Base-by-base conservation (phyloP, 1,284 basidiomycete genomes). In the Boletellus deceptivus region DNA sequence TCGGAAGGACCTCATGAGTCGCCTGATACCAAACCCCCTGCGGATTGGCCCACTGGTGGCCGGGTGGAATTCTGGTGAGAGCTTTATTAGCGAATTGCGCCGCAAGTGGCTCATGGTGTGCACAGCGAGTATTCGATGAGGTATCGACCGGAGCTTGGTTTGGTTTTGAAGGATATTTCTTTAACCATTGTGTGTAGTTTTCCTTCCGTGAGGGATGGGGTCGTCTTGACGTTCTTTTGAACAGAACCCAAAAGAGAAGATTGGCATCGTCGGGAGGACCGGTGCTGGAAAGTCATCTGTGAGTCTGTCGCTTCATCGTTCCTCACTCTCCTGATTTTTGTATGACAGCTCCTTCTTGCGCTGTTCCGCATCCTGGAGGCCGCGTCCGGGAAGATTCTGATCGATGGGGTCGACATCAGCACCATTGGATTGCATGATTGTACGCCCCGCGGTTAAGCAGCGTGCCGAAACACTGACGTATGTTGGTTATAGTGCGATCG, bases 241-340 rank as follows among this genome's bases (percentile, higher is more conserved):
- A 31, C 49, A 86, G 84, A 73, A 84, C 64, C 79, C 89, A 0
- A 82, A 80, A 43, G 89, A 95, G 65, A 91, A 91, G 59, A 82
- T 97, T 44, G 93, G 92, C 18, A 79, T 95, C 4, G 86, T 85
- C 61, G 94, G 94, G 2, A 75, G 94, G 53, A 98, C 95, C 1
- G 93, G 95, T 2, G 90, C 92, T n/a, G 94, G 94, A 54, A 97
- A 97, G 72, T 89, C 85, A 25, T 89, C 89, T 3, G 79, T 94
- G 53, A 75, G 84, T 43, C 29, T 11, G 29, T 8, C 8, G 25
- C 25, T 25, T 25, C 25, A 25, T 25, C 2, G 29, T 8, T 11
- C 10, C 29, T 11, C 29, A 31, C 10, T 24, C n/a, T 22, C 39
- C 25, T 31, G 43, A 47, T 10, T 2, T 18, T 24, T 8, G 50